These are phyloP conservation scores for Falciphora oryzae DNA, from an alignment of 2,329 filamentous ascomycete genomes.

Conservation along the genomic window DNA sequence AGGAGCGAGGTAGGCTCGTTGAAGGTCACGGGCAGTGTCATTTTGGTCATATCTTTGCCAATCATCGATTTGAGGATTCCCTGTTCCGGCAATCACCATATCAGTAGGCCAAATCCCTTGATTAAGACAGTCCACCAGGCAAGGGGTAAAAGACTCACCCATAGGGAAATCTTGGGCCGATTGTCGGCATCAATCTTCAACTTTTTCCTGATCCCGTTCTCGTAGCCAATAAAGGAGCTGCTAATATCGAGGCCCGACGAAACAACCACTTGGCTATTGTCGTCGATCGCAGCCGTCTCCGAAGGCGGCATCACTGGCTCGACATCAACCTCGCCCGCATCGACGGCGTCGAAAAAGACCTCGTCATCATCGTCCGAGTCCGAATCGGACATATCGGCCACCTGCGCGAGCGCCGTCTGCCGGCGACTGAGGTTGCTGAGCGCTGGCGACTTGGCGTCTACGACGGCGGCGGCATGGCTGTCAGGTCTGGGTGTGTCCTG, in stretches of 20 bases:
- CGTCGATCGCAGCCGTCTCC: conserved; percentile 28
- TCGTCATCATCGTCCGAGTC: conserved; percentile 82
- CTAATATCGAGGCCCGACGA: conserved; percentile 57
- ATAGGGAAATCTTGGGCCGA: conserved; percentile 87
- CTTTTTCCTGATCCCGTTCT: conserved; percentile 73
- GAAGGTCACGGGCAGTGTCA: conserved; percentile 97
- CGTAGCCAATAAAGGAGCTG: conserved; percentile 81
- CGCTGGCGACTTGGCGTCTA: conserved; percentile 34
- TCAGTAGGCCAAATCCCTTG: neutral
- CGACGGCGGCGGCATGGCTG: conserved; percentile 19
- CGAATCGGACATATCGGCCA: conserved; percentile 71
- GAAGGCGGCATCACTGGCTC: conserved; percentile 53
- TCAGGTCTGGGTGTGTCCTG: conserved; percentile 6
- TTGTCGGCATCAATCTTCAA: conserved; percentile 90
- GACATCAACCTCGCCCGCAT: conserved; percentile 84
- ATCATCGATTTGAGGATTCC: conserved; percentile 99
- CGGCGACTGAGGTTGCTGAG: conserved; percentile 42
- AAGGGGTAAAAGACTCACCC: conserved; percentile 56
- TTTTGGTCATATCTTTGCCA: conserved; percentile 99
- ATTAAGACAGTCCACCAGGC: neutral
- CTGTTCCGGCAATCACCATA: conserved; percentile 36
- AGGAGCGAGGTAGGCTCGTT: conserved; percentile 96
- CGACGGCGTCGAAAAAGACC: conserved; percentile 88
- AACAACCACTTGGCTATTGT: conserved; percentile 40
- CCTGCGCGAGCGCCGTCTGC: conserved; percentile 62